Conservation (phyloP, 305 asterid species). For the Fraxinus velutina region DNA sequence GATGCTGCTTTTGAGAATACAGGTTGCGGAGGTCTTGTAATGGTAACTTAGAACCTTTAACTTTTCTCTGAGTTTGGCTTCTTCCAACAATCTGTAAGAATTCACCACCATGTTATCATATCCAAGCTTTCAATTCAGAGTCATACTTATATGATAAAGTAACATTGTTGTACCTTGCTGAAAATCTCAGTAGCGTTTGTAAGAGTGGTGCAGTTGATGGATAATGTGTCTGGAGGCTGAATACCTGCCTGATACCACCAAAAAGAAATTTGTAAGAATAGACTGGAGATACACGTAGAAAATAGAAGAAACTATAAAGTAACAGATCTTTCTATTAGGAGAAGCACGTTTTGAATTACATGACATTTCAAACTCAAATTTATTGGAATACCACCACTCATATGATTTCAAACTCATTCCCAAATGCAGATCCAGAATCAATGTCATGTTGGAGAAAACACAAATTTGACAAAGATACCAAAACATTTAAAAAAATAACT, state of each 20-base stretch:
- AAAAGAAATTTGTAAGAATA: background rate
- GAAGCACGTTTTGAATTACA: background rate
- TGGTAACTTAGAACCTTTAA: constrained; percentile 37
- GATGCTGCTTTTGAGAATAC: constrained; percentile 57
- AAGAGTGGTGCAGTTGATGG: constrained; percentile 82
- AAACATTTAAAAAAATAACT: background rate
- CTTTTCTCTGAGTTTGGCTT: constrained; percentile 38
- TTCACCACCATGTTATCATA: background rate
- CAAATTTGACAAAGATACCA: background rate
- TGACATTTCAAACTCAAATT: background rate
- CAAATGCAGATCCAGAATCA: background rate
- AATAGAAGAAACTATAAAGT: background rate
- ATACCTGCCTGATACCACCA: constrained; percentile 48
- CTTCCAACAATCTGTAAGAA: constrained; percentile 61
- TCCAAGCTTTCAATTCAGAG: background rate
- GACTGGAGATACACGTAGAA: background rate
- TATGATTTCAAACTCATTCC: constrained; percentile 1
- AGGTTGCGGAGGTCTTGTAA: constrained; percentile 61
- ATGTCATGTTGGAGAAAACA: background rate
- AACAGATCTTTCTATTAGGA: background rate
- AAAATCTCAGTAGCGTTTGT: constrained; percentile 68
- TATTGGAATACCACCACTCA: background rate
- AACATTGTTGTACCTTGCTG: constrained; percentile 58
- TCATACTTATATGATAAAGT: background rate
- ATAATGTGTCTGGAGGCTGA: constrained; percentile 56